Base-by-base conservation (phyloP, 495 filamentous ascomycete genomes). In the Extremus antarcticus region DNA sequence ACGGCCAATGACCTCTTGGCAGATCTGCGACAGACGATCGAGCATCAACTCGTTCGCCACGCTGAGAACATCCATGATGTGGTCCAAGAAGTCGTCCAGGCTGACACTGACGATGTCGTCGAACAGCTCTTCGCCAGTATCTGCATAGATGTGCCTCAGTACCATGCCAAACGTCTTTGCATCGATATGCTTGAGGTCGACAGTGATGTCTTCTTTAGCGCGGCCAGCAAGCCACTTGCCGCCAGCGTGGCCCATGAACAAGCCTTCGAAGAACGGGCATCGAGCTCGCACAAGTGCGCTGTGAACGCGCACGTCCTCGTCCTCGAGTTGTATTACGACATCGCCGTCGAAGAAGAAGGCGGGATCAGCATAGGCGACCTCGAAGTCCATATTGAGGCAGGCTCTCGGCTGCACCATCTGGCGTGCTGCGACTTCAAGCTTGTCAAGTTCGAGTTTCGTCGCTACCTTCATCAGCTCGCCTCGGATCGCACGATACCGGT, bases 11-110 rank as follows among this genome's bases (percentile, higher is more conserved):
- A 88, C 71, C 53, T 82, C 82, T 64, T 98, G 92, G 67, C 91
- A 97, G 15, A 91, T 81, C 65, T 94, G 88, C 13, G 85, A 87
- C 23, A 98, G 70, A 24, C 89, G 75, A 65, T 96, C 91, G 35
- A 98, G 78, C 90, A 98, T 95, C 55, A 98, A 74, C 62, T 97
- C 92, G 63, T 98, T 87, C 9, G 89, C 87, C 38, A 89, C 84
- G 52, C 81, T 84, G 77, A 95, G 83, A 25, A 97, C 87, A 55
- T 95, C 91, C 71, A 97, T 77, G n/a, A 96, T 73, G 29, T 92
- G 72, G 60, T 96, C 88, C 10, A 90, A 76, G 56, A 95, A 90
- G 47, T 87, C 82, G 50, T 95, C 88, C 17, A 94, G 71, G 53
- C 83, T 78, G 25, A 78, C 77, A 50, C 77, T 76, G 19, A 84